Evolutionary conservation across 352 stramenopile species (phyloP), one percentile per base, ranked within the genome.

Genomic region (Phytopythium montanum): DNA sequence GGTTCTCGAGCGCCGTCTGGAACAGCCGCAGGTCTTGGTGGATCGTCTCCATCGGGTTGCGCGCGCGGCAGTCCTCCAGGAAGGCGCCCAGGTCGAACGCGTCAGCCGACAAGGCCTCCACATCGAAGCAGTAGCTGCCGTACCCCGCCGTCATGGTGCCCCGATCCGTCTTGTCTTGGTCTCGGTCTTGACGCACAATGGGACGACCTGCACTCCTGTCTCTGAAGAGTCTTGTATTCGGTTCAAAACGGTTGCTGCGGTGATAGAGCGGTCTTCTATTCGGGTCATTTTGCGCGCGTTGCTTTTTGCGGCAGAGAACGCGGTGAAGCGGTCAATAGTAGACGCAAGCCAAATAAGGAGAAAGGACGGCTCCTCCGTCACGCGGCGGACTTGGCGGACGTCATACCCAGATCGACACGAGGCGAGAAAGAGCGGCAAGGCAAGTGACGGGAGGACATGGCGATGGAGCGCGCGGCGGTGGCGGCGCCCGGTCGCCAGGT

Each of bases 1-100:
- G 87, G 65, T 93, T 95, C 69, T 95, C 87, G 9, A 95, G 75
- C 62, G 84, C 74, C 34, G 79, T 89, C 72, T 93, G 86, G 65
- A 95, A 92, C 39, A 80, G 76, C 65, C 87, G 81, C 29, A 95
- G 76, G 62, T 95, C 87, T 59, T 90, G 75, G 54, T 94, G 79
- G 51, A 95, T 85, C 2, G 81, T 92, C 60, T 92, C 87, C 82
- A 95, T 93, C 26, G 85, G 81, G 59, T 72, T 88, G 26, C 70
- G 81, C 38, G 78, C 66, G 33, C 85, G 77, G 51, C 82, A 94
- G 38, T 87, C 81, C 69, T 94, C 84, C 36, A 95, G 69, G 60
- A 95, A 94, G 10, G 57, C 60, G 45, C 61, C 60, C 42, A 88
- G 75, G 12, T 88, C 69, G 69, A 95, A 95, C 34, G 60, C 67